Base-by-base conservation (phyloP, 140 eudicot species). In the Erigeron philadelphicus region DNA sequence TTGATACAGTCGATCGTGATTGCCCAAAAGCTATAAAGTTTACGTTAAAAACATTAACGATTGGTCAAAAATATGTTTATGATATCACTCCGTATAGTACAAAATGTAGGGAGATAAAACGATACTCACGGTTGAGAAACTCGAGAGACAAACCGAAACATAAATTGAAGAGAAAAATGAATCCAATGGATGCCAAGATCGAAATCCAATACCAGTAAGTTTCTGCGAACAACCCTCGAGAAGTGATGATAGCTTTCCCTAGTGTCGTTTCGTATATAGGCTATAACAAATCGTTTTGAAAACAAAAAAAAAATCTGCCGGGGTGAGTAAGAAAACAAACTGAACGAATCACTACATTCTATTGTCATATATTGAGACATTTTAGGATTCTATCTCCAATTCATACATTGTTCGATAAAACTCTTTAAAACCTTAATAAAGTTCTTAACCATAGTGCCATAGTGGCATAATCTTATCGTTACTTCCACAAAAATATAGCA, bases 161-260 rank as follows among this genome's bases (percentile, higher is more conserved):
- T 2, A 80, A 7, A 67, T 87, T 87, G 74, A 74, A 76, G 46
- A 87, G 19, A 18, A 82, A 47, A 6, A 78, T 43, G 71, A 68
- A 80, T 75, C 84, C 87, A 47, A 84, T 0, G 49, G 79, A 11
- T 31, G 88, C 86, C 35, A 81, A 62, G 7, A 71, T 45, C 11
- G 84, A 81, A 41, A 87, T 78, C 95, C 95, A 87, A 53, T 84
- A 87, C 95, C 95, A 87, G 74, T 78, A 67, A 31, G 84, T 53
- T 56, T 87, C 74, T 6, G 95, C 73, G 23, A 87, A 87, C 66
- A 84, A 54, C 41, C 90, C 95, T 66, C 86, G 84, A 60, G 86
- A 55, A 41, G 73, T 79, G 72, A 87, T 68, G 48, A 80, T 67
- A 10, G 57, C 5, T 57, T 81, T 78, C 46, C 90, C 90, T 2